phyloP scores from a whole-genome alignment of 2,329 filamentous ascomycete genomes.

The Diaporthe batatas region DNA sequence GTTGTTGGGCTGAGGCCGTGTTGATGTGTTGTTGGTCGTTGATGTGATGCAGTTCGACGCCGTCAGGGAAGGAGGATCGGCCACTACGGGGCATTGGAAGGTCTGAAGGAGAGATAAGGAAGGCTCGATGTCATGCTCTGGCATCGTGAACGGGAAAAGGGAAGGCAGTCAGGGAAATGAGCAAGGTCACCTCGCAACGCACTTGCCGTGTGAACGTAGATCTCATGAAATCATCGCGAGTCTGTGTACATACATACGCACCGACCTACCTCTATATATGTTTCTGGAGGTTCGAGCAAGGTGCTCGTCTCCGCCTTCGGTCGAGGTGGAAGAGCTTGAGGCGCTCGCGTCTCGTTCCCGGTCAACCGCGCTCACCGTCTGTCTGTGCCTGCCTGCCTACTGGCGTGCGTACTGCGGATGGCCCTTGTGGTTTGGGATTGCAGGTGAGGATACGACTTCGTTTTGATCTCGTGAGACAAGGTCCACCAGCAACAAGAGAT shows the following conservation, averaged over 20 bases:
- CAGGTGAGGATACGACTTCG: neutral
- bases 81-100: neutral
- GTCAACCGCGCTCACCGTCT: neutral
- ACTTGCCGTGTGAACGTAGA: constrained; percentile 8
- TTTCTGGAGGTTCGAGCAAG: neutral
- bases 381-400: constrained; percentile 5
- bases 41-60: neutral
- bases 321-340: neutral
- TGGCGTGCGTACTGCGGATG: neutral
- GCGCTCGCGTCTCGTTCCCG: neutral
- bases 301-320: neutral
- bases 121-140: constrained; percentile 17
- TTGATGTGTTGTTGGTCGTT: neutral
- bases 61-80: neutral
- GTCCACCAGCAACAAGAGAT: neutral
- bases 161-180: neutral
- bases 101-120: constrained; percentile 5
- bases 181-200: neutral
- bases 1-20: neutral
- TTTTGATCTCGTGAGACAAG: constrained; percentile 8
- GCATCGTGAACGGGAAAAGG: neutral
- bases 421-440: neutral
- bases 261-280: constrained; percentile 21
- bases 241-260: neutral
- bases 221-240: constrained; percentile 10